A percentile compares a stretch with the other conserved stretches of the same genome.
phyloP scores from a whole-genome alignment of 495 filamentous ascomycete species.

The Xylaria curta region DNA sequence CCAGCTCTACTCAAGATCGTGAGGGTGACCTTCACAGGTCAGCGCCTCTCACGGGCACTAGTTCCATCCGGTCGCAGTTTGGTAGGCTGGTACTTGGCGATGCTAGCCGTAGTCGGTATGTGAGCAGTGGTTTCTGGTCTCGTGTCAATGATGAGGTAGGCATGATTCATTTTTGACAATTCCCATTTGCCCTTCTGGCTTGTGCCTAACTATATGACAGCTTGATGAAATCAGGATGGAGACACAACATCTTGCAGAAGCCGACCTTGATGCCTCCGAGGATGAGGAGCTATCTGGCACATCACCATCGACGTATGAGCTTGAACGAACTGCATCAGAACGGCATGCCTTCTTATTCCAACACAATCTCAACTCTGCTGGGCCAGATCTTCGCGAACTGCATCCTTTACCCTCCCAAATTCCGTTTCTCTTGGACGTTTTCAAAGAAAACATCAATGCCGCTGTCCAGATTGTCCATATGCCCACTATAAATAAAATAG shows the following conservation, averaged over 20 bases:
- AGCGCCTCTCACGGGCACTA: slow-evolving; percentile 19
- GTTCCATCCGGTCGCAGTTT: slow-evolving; percentile 43
- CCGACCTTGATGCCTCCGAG: slow-evolving; percentile 49
- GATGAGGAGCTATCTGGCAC: slow-evolving; percentile 45
- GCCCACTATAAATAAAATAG: slow-evolving; percentile 56
- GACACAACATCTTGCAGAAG: slow-evolving; percentile 37
- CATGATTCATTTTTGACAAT: slow-evolving; percentile 15
- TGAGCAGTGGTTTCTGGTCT: slow-evolving; percentile 62
- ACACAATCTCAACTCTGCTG: slow-evolving; percentile 46
- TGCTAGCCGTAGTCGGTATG: slow-evolving; percentile 50
- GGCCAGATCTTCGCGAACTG: slow-evolving; percentile 48
- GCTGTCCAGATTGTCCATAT: slow-evolving; percentile 58
- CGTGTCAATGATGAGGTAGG: slow-evolving; percentile 60
- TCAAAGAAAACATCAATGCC: slow-evolving; percentile 60
- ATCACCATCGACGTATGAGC: slow-evolving; percentile 46
- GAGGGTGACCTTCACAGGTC: slow-evolving; percentile 20
- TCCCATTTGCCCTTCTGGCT: slow-evolving; percentile 6
- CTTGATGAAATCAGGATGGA: slow-evolving; percentile 53
- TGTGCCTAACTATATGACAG: slow-evolving; percentile 39
- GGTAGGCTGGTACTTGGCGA: slow-evolving; percentile 53
- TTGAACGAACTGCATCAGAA: slow-evolving; percentile 51
- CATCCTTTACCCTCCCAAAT: slow-evolving; percentile 61
- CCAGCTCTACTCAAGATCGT: slow-evolving; percentile 32
- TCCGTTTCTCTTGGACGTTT: slow-evolving; percentile 57
- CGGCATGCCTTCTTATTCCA: slow-evolving; percentile 62